A percentile compares a stretch with the other conserved stretches of the same genome.
These are phyloP conservation scores for Miscanthus sacchariflorus DNA, from an alignment of 202 grass and related monocot genomes.

Conservation along the genomic window DNA sequence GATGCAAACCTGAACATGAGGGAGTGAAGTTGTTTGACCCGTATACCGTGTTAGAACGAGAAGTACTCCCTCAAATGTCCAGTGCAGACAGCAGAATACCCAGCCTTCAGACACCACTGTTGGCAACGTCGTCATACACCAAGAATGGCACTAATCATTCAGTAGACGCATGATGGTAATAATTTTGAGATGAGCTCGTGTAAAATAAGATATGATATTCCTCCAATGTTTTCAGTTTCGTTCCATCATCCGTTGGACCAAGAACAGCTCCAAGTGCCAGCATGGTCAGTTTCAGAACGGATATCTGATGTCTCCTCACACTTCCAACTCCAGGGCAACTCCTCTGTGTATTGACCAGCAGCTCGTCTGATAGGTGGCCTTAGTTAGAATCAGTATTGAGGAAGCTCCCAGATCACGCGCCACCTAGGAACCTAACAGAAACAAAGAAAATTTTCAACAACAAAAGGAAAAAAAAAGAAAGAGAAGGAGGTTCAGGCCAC, in stretches of 20 bases:
- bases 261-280: background rate
- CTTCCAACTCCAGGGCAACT: background rate
- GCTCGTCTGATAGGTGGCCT: background rate
- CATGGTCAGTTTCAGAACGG: background rate
- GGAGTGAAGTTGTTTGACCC: background rate
- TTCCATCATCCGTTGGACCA: background rate
- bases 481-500: background rate
- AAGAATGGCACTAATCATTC: background rate
- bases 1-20: background rate
- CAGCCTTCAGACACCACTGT: background rate
- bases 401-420: background rate
- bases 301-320: background rate
- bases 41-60: background rate
- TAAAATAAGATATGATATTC: background rate
- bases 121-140: background rate
- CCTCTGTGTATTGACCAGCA: background rate
- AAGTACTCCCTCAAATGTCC: background rate
- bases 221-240: background rate
- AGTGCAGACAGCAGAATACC: background rate
- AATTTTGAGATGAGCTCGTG: slow-evolving; percentile 14
- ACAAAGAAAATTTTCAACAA: background rate
- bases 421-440: background rate
- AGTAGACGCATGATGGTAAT: background rate
- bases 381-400: background rate
- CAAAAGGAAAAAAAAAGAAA: background rate